Base-by-base conservation (phyloP, 441 rosid species). In the Brassica balearica region DNA sequence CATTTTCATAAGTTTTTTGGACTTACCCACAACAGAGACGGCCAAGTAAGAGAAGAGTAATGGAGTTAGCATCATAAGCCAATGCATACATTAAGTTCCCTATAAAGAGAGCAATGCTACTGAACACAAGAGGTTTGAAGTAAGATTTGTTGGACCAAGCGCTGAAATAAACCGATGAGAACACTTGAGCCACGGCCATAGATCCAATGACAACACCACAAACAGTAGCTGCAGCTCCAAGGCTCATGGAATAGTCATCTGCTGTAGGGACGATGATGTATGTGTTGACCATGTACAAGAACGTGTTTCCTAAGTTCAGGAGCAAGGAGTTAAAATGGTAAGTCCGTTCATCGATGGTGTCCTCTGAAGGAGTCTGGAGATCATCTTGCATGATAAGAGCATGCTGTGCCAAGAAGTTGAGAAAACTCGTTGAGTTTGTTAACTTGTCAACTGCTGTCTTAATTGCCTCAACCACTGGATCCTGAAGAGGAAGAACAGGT, bases 211-310 rank as follows among this genome's bases (percentile, higher is more conserved):
- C 96, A 70, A 92, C 65, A 86, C 99, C 99, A 72, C 99, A 96
- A 84, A 96, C 98, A 29, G 99, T 96, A 72, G 99, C 96, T 68
- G 99, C 93, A 69, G 99, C 99, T 69, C 99, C 99, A 76, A 96
- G 99, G 80, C 97, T 88, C 85, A 83, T 79, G 0, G 99, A 90
- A 80, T 96, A 96, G 84, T 91, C 92, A 89, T 96, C 98, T 0
- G 98, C 98, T 3, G 99, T 96, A 51, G 99, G 99, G 65, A 96
- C 99, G 19, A 96, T 84, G 61, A 96, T 92, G 77, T 94, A 96
- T 43, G 99, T 96, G 82, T 96, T 96, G 86, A 94, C 91, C 99
- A 96, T 96, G 79, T 96, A 96, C 74, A 96, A 92, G 76, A 96
- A 96, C 6, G 99, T 92, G 89, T 87, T 96, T 22, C 68, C 91